These are phyloP conservation scores for Tylopilus intermedius DNA, from an alignment of 768 basidiomycete species.

Conservation along the genomic window DNA sequence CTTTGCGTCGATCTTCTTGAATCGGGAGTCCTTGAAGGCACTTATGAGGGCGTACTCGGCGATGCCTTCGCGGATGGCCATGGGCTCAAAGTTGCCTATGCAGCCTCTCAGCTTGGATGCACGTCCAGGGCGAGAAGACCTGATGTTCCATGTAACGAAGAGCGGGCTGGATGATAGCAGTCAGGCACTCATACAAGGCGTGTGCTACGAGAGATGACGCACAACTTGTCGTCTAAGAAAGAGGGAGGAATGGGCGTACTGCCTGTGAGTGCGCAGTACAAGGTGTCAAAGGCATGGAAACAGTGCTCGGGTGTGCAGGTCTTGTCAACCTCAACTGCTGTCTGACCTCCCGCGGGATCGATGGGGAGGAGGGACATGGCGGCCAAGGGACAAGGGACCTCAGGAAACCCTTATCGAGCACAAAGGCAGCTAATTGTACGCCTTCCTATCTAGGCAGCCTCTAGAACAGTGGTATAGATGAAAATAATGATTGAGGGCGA, in stretches of 20 bases:
- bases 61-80: constrained; percentile 69
- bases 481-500: constrained; percentile 6
- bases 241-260: constrained; percentile 49
- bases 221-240: constrained; percentile 79
- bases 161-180: constrained; percentile 47
- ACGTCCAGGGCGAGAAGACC: constrained; percentile 54
- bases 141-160: constrained; percentile 95
- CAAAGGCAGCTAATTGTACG: neutral
- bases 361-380: constrained; percentile 56
- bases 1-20: constrained; percentile 67
- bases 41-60: constrained; percentile 89
- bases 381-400: constrained; percentile 22
- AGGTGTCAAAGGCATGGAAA: constrained; percentile 75
- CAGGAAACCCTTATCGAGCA: neutral
- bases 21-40: constrained; percentile 84
- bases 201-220: constrained; percentile 32
- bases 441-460: constrained; percentile 28
- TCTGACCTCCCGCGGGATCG: constrained; percentile 40
- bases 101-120: constrained; percentile 77
- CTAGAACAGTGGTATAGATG: neutral
- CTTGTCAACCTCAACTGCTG: constrained; percentile 38
- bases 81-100: constrained; percentile 87
- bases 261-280: constrained; percentile 69
- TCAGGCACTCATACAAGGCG: constrained; percentile 1
- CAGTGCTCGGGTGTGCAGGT: constrained; percentile 71